Conservation (phyloP, 164 flowering plant genomes). For the Platanus orientalis region DNA sequence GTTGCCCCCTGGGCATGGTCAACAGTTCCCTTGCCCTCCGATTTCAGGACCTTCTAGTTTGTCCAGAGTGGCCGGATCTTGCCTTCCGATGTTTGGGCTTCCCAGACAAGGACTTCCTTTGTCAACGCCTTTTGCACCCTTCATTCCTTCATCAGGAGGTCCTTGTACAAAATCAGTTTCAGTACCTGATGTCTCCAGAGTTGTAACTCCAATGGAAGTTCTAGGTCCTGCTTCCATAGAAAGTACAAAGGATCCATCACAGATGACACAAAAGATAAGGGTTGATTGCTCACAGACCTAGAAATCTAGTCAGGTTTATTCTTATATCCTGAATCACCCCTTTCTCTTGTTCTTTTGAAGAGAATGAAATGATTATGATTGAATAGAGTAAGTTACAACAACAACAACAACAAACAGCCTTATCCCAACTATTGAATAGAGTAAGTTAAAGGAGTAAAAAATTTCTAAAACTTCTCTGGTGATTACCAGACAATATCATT, state of each 20-base stretch:
- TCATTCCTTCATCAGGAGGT: constrained; percentile 37
- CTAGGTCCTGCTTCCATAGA: constrained; percentile 30
- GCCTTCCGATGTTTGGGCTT: constrained; percentile 48
- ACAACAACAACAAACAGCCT: too few species aligned
- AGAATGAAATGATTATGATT: too few species aligned
- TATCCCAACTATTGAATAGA: too few species aligned
- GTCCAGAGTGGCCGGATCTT: too few species aligned
- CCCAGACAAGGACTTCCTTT: constrained; percentile 55
- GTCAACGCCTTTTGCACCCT: constrained; percentile 44
- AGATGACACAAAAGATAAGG: constrained; percentile 6
- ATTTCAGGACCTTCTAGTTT: constrained; percentile 37
- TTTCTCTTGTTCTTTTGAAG: too few species aligned
- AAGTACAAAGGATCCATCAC: constrained; percentile 19
- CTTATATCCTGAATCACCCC: too few species aligned
- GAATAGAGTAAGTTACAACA: too few species aligned
- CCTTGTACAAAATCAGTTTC: constrained; percentile 30
- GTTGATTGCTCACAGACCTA: constrained; percentile 10
- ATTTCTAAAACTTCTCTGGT: too few species aligned
- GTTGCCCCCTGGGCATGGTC: constrained; percentile 54
- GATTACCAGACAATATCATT: too few species aligned
- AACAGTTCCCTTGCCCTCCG: constrained; percentile 44
- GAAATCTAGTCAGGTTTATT: constrained; percentile 19
- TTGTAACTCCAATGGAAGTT: constrained; percentile 22
- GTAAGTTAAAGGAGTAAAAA: too few species aligned
- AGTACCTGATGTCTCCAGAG: constrained; percentile 28